Conservation (phyloP, 305 asterid species). For the Rubia peregrina region DNA sequence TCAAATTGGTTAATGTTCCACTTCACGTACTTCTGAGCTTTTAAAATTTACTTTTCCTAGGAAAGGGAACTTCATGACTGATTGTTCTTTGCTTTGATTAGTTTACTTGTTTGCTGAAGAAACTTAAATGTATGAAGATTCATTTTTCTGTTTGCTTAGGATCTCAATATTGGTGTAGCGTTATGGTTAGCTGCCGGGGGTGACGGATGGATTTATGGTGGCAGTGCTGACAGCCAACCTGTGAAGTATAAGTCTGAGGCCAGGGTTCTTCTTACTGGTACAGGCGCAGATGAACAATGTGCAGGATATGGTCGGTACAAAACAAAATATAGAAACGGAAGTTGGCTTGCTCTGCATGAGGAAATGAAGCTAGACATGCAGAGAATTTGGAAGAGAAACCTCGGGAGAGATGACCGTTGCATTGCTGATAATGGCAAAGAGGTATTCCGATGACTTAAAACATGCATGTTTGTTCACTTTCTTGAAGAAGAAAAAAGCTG, state of each 20-base stretch:
- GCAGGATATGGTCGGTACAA: constrained; percentile 97
- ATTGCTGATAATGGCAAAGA: constrained; percentile 92
- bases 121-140: not conserved
- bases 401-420: constrained; percentile 95
- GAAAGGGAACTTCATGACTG: not conserved
- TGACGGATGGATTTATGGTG: constrained; percentile 64
- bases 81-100: constrained; percentile 2
- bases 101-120: not conserved
- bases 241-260: constrained; percentile 60
- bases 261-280: constrained; percentile 83
- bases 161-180: constrained; percentile 90
- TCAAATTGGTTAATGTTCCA: not conserved
- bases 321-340: constrained; percentile 74
- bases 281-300: constrained; percentile 99
- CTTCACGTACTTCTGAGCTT: not conserved
- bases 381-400: constrained; percentile 95
- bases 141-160: constrained; percentile 37
- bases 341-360: constrained; percentile 83
- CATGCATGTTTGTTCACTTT: constrained; percentile 5
- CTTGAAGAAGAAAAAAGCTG: constrained; percentile 10
- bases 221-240: constrained; percentile 21
- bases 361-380: constrained; percentile 96
- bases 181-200: constrained; percentile 95
- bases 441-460: constrained; percentile 34
- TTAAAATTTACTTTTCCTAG: not conserved